phyloP scores from a whole-genome alignment of 129 eudicot species.

The Chrysanthemum makinoi region DNA sequence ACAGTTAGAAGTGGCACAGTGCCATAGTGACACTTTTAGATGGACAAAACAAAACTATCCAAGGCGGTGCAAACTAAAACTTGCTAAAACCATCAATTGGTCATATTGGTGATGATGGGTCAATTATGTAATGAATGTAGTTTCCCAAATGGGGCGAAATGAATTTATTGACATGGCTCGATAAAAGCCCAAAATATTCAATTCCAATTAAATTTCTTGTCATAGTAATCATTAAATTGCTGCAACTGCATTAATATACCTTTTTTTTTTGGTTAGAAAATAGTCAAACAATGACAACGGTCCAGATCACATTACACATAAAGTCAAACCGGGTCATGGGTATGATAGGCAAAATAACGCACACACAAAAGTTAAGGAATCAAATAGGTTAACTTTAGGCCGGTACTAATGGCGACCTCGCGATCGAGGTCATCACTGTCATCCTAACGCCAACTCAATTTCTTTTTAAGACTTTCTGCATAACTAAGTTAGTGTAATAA shows the following conservation, averaged over 20 bases:
- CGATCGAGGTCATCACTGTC: too few species aligned
- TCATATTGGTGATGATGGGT: conserved; percentile 3
- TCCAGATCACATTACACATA: too few species aligned
- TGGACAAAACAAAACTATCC: background rate
- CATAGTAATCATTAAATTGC: conserved; percentile 24
- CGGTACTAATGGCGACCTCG: too few species aligned
- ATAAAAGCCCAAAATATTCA: conserved; percentile 3
- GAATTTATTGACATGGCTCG: conserved; percentile 10
- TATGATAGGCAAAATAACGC: background rate
- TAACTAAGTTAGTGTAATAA: too few species aligned
- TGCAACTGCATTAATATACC: conserved; percentile 13
- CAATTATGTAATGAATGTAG: conserved; percentile 24
- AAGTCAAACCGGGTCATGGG: background rate
- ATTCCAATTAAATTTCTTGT: conserved; percentile 9
- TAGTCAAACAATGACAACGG: background rate
- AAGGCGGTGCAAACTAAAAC: too few species aligned
- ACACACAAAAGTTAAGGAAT: background rate
- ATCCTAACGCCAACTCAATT: too few species aligned
- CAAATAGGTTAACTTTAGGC: background rate
- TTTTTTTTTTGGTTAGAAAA: background rate
- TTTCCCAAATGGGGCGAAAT: conserved; percentile 15
- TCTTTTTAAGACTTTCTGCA: too few species aligned
- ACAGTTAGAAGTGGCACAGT: too few species aligned
- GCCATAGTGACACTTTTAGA: conserved; percentile 3
- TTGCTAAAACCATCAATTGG: background rate